A percentile compares a stretch with the other conserved stretches of the same genome.
Evolutionary conservation across 495 filamentous ascomycete genomes (phyloP).

Genomic region (Usnea hakonensis): DNA sequence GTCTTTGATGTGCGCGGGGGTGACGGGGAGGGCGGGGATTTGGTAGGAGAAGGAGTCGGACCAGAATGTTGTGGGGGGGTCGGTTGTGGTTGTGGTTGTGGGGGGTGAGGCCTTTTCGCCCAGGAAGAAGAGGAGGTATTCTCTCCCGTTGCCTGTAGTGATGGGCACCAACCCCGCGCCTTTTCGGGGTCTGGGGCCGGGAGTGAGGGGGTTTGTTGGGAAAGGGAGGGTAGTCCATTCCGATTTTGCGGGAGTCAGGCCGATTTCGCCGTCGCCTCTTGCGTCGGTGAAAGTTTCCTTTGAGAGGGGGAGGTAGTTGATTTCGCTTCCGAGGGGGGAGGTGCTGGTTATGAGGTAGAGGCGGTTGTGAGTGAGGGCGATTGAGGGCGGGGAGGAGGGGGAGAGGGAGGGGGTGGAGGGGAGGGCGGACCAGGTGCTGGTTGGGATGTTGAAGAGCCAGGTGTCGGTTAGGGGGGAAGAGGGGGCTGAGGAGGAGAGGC

Average conservation of each 20-base stretch:
- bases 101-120: slow-evolving; percentile 26
- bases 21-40: slow-evolving; percentile 35
- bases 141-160: slow-evolving; percentile 42
- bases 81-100: background rate
- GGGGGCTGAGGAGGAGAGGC: slow-evolving; percentile 25
- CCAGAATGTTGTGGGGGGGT: slow-evolving; percentile 22
- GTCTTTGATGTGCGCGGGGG: slow-evolving; percentile 46
- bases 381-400: slow-evolving; percentile 21
- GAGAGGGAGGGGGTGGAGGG: slow-evolving; percentile 30
- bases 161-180: slow-evolving; percentile 40
- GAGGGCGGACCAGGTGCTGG: slow-evolving; percentile 38
- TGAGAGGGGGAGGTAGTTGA: slow-evolving; percentile 37
- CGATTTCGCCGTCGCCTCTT: background rate
- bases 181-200: slow-evolving; percentile 37
- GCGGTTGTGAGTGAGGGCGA: slow-evolving; percentile 34
- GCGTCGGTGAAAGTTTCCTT: slow-evolving; percentile 18
- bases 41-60: slow-evolving; percentile 47
- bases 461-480: slow-evolving; percentile 29
- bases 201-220: slow-evolving; percentile 40
- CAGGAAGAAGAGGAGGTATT: slow-evolving; percentile 47
- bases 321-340: slow-evolving; percentile 32
- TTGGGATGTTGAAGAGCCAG: slow-evolving; percentile 41
- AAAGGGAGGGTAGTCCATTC: slow-evolving; percentile 40
- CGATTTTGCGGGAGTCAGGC: slow-evolving; percentile 21
- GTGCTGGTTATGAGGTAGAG: slow-evolving; percentile 39